Evolutionary conservation across 176 grass and related monocot genomes (phyloP).

Genomic region (Ananas comosus): DNA sequence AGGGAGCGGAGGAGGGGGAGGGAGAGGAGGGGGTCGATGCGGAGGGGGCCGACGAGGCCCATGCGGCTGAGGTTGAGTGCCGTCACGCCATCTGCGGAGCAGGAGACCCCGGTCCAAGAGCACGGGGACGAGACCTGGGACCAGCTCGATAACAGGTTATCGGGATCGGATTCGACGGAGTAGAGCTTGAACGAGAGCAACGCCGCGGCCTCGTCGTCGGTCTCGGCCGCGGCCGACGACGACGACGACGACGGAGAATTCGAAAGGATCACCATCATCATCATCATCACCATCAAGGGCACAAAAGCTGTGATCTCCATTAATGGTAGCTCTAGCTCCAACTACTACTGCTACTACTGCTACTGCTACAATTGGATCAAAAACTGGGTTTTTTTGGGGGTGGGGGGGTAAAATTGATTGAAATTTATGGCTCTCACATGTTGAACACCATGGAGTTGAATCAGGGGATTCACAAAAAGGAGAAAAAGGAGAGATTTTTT

Average conservation of each 20-base stretch:
- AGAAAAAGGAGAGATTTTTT: no score
- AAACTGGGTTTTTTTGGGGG: no score
- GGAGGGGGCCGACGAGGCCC: constrained; percentile 54
- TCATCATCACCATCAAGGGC: not conserved
- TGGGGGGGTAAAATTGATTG: no score
- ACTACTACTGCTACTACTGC: no score
- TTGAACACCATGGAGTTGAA: no score
- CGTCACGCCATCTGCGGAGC: constrained; percentile 27
- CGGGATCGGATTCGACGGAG: constrained; percentile 45
- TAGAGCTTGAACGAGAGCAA: constrained; percentile 60
- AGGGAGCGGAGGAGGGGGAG: constrained; percentile 42
- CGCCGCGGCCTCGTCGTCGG: constrained; percentile 31
- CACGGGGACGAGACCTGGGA: constrained; percentile 29
- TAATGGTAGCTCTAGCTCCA: no score
- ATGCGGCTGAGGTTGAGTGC: constrained; percentile 73
- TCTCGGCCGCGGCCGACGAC: constrained; percentile 2
- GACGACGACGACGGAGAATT: constrained; percentile 24
- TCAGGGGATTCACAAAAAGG: no score
- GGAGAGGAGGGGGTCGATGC: constrained; percentile 40
- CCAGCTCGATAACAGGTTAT: constrained; percentile 39
- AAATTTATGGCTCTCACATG: no score
- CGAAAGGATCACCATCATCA: constrained; percentile 21
- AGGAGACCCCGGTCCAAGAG: constrained; percentile 54
- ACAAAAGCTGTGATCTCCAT: not conserved
- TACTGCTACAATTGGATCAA: no score